Base-by-base conservation (phyloP, 345 rosid genomes). In the Eucalyptus cladocalyx region DNA sequence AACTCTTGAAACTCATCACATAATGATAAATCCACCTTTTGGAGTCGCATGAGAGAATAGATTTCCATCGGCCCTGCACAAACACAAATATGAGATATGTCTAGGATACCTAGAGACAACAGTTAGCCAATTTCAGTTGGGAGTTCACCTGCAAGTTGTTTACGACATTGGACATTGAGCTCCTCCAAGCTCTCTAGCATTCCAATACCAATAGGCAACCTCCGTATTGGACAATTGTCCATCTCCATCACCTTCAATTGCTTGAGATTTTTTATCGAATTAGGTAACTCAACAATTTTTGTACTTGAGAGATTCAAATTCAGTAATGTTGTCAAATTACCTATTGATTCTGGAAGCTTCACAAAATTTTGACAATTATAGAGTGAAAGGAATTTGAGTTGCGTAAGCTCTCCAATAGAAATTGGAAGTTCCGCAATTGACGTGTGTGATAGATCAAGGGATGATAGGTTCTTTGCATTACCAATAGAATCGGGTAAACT, bases 291-390 rank as follows among this genome's bases (percentile, higher is more conserved):
- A 24, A 26, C n/a, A 58, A 58, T 58, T 3, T 11, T 26, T 24
- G 65, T 58, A 1, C 7, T 0, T 11, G 65, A 26, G n/a, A 26
- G 13, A 8, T 58, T 0, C 65, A 58, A 58, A 0, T 1, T 58
- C 7, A 26, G 65, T 24, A 58, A 26, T 1, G 0, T 3, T 28
- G 0, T 62, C 69, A 30, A 4, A 4, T 62, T 1, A 8, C 34
- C 69, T 6, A 62, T 13, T 30, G 32, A n/a, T n/a, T 65, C 7
- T 1, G n/a, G 15, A 24, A 58, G 65, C 14, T 26, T 1, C 15
- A 4, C 4, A 1, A 26, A 26, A 58, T 26, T 26, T 2, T 1
- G 0, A 58, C n/a, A 58, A 5, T 0, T 0, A 58, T 0, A 1
- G 21, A 65, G 37, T 4, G 37, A 65, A 65, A 65, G 76, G 10